Conservation (phyloP, 78 protist genomes). For the Neovahlkampfia damariscottae region DNA sequence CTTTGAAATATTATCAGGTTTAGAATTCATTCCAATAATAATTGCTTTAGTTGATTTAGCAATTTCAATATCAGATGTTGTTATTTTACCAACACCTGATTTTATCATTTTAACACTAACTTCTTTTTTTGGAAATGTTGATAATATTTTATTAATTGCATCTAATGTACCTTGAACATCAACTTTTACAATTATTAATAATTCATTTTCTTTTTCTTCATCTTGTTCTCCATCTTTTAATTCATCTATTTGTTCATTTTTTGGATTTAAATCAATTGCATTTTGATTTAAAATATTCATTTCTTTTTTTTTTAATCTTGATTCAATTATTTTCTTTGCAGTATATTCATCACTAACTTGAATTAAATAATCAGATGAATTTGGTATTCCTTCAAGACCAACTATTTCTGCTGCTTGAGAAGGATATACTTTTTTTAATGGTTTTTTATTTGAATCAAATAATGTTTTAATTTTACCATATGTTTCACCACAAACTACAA, state of each 20-base stretch:
- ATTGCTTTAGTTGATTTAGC: conserved; percentile 1
- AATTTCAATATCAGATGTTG: conserved; percentile 5
- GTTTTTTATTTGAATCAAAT: neutral
- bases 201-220: neutral
- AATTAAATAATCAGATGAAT: neutral
- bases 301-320: neutral
- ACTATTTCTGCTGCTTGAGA: neutral
- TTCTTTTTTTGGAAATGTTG: neutral
- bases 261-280: neutral
- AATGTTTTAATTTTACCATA: neutral
- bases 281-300: neutral
- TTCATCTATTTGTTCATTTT: neutral
- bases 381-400: conserved; percentile 12
- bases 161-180: conserved; percentile 15
- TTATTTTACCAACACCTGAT: neutral
- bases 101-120: neutral
- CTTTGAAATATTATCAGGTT: neutral
- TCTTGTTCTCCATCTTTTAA: neutral
- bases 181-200: conserved; percentile 4
- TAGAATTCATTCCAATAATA: neutral
- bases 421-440: neutral
- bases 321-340: neutral
- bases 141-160: neutral
- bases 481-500: neutral
- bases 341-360: neutral